Evolutionary conservation across 176 grass and related monocot species (phyloP).

Genomic region (Elymus sibiricus): DNA sequence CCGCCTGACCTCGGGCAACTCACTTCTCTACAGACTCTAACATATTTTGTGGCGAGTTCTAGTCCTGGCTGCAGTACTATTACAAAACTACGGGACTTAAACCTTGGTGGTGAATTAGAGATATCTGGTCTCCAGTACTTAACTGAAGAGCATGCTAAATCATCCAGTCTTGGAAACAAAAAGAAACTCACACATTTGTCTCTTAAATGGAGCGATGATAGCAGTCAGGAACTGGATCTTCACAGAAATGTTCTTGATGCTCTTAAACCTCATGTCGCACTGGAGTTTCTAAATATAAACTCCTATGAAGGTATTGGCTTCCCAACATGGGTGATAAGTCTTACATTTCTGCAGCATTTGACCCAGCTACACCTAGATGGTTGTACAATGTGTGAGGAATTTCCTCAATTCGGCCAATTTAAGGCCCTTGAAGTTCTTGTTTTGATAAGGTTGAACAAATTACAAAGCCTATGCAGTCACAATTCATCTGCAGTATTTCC

Average conservation of each 20-base stretch:
- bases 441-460: background rate
- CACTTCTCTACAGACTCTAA: constrained; percentile 19
- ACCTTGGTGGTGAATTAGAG: background rate
- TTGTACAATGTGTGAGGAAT: background rate
- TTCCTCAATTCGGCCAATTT: background rate
- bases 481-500: background rate
- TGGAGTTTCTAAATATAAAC: background rate
- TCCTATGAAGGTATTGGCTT: background rate
- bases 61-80: background rate
- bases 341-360: background rate
- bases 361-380: background rate
- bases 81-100: background rate
- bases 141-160: background rate
- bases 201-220: background rate
- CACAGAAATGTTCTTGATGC: constrained; percentile 7
- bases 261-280: background rate
- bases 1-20: background rate
- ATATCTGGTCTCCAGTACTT: background rate
- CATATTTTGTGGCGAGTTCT: constrained; percentile 13
- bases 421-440: background rate
- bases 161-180: background rate
- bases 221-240: background rate
- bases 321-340: background rate
- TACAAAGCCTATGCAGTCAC: background rate
- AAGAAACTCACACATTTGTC: constrained; percentile 4